Evolutionary conservation across 495 filamentous ascomycete species (phyloP), one percentile per base, ranked within the genome.

Genomic region (Gamarada debralockiae): DNA sequence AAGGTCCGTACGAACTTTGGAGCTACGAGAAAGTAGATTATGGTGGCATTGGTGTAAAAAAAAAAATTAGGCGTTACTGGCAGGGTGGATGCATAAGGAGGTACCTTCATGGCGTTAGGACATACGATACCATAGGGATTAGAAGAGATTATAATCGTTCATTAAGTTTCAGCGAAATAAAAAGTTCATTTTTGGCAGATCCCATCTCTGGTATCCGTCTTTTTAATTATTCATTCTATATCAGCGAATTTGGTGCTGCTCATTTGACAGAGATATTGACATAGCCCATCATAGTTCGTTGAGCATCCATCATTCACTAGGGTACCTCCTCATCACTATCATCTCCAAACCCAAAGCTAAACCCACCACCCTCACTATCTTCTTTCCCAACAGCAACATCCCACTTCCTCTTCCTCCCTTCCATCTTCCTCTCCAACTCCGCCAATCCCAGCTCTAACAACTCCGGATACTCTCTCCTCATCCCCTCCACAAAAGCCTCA

Each of bases 351-450:
- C 71, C 70, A 64, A 83, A 83, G 63, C 81, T 89, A 65, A 96
- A 96, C 0, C 82, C 85, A 52, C 71, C 70, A 52, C 69, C 70
- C 47, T 70, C 68, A 7, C 22, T 51, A 7, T 47, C 54, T 13
- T 48, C 38, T 14, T 47, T 50, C 2, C 76, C 79, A 13, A 89
- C 79, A 41, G 90, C 76, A 36, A 84, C 76, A 55, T 95, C 87
- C 93, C 93, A 98, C 62, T 87, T 93, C 44, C 88, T 77, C 67
- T 91, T 95, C 63, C 80, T 89, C 18, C 73, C 74, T 36, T 73
- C 71, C 22, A 71, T 74, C 58, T 73, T 84, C 59, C 71, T 79
- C 39, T 85, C 80, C 45, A 95, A 51, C 57, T 88, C 83, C 8
- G 71, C 69, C 13, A 86, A 63, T 12, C 80, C 86, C 31, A 82